Percentiles rank a stretch among this genome's conserved stretches.
Evolutionary conservation across 2,329 filamentous ascomycete genomes (phyloP).

Genomic region (Coniochaeta hoffmannii): DNA sequence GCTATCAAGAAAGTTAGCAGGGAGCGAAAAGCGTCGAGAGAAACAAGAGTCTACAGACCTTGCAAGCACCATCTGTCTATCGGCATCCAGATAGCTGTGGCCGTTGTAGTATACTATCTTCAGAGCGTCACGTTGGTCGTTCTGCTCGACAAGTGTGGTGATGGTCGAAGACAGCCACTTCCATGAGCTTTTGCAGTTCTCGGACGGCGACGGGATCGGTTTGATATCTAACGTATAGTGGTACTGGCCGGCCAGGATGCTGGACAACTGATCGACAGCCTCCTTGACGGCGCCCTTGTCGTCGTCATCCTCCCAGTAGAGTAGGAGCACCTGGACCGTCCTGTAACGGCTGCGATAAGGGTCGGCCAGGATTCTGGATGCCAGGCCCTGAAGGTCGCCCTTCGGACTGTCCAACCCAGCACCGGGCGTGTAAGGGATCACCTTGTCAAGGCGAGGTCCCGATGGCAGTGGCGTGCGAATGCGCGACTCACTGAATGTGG

Average conservation of each 20-base stretch:
- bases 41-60: slow-evolving; percentile 31
- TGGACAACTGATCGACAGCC: slow-evolving; percentile 39
- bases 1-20: slow-evolving; percentile 22
- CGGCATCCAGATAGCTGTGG: slow-evolving; percentile 44
- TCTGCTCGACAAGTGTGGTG: slow-evolving; percentile 44
- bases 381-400: slow-evolving; percentile 43
- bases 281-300: slow-evolving; percentile 28
- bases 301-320: slow-evolving; percentile 50
- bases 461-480: slow-evolving; percentile 50
- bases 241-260: slow-evolving; percentile 45
- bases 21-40: background rate
- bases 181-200: slow-evolving; percentile 40
- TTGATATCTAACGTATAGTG: slow-evolving; percentile 40
- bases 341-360: slow-evolving; percentile 45
- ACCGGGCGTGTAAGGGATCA: slow-evolving; percentile 30
- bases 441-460: slow-evolving; percentile 46
- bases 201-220: slow-evolving; percentile 40
- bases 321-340: slow-evolving; percentile 43
- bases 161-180: slow-evolving; percentile 46
- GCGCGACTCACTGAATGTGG: slow-evolving; percentile 37
- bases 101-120: slow-evolving; percentile 54
- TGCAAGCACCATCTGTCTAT: slow-evolving; percentile 50
- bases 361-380: slow-evolving; percentile 40
- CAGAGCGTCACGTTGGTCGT: slow-evolving; percentile 46
- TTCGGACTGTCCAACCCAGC: slow-evolving; percentile 40